Evolutionary conservation across 208 protist species (phyloP), one percentile per base, ranked within the genome.

Genomic region (Acanthamoeba triangularis): DNA sequence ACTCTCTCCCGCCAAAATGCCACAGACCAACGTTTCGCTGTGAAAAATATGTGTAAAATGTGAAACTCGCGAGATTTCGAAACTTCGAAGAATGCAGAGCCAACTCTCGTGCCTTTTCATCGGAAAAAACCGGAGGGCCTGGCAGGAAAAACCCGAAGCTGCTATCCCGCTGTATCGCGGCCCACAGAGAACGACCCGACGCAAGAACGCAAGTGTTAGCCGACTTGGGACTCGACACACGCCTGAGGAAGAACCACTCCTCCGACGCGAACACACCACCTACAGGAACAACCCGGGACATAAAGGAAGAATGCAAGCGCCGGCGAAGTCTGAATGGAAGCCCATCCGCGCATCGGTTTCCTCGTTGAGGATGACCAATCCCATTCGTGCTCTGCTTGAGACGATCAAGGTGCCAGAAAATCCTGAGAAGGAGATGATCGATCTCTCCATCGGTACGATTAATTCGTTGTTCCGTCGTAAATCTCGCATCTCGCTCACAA

Each of bases 401-500:
- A 96, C 97, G n/a, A 98, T 98, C 93, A 98, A 98, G 94, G 97
- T 98, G 18, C 96, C 96, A 18, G 91, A 96, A 47, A 94, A 98
- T 76, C 95, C 97, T 61, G 93, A 97, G 33, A 97, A 98, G 44
- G 47, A 96, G 65, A 72, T 97, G 30, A 98, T 99, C 74, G 88
- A 97, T 47, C 95, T 99, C 33, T 98, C 98, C 14, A 98, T 99
- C 72, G 98, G 98, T 94, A 85, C n/a, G 76, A 16, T 8, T 44
- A 23, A 18, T 18, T 87, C 30, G 2, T 2, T 87, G 33, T 13
- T n/a, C 1, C 33, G 4, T 16, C 30, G 7, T 82, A 52, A n/a
- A 87, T 94, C 41, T 47, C 30, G 92, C 65, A 65, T 52, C 96
- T 93, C n/a, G n/a, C 23, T 93, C 97, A 90, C 67, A 90, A 8